Base-by-base conservation (phyloP, 1,284 basidiomycete genomes). In the Heterobasidion occidentale region DNA sequence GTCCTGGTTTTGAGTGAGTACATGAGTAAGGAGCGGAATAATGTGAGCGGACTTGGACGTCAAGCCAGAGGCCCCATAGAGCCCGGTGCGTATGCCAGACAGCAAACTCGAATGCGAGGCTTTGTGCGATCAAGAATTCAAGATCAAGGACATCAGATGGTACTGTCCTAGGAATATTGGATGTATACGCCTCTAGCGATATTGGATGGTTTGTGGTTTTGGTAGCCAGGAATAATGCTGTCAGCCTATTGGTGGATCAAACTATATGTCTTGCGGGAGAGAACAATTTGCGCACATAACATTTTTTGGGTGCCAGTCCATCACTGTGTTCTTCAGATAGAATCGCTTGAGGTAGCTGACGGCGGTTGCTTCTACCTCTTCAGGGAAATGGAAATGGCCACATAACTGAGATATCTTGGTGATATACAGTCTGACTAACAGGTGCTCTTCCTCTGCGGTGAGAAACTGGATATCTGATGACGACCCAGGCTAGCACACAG, bases 261-360 rank as follows among this genome's bases (percentile, higher is more conserved):
- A 33, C 64, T 9, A 9, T 19, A 36, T 38, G 36, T 5, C 12
- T 42, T 42, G 11, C 38, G 38, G 11, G 7, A 42, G 38, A 38
- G 33, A 7, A 20, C 55, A 54, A 48, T 47, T 36, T 9, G 71
- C 89, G 54, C 68, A 97, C 96, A 99, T 98, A 66, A 99, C 92
- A 64, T 92, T 91, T 73, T 97, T 97, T 0, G 96, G 97, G 72
- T 99, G 97, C 85, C 93, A 98, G 68, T 99, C 95, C 94, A 99
- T 98, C 54, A 94, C 93, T 1, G 94, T 98, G 67, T 99, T 99
- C 72, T 92, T 90, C 55, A 99, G 79, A 69, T 99, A 99, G 74
- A 99, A 99, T 5, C 97, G 81, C 69, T 99, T 99, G 62, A 99
- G 77, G 69, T 95, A 98, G 49, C 81, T 86, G 57, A 92, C 84